Conservation (phyloP, 2,329 filamentous ascomycete genomes). For the Nemania sp. region DNA sequence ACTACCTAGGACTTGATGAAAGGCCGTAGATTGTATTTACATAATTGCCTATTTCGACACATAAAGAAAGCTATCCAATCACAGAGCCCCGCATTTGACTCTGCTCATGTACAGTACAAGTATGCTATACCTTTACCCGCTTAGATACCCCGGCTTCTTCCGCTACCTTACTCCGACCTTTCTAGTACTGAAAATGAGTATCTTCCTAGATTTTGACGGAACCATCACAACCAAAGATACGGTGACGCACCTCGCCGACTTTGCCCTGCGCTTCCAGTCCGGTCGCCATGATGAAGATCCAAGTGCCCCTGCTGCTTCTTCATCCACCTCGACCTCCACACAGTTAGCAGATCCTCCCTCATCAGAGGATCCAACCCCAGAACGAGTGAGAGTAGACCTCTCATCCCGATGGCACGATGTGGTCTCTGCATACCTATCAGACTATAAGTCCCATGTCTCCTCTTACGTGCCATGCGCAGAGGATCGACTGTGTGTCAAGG, state of each 20-base stretch:
- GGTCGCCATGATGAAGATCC: neutral
- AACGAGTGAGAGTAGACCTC: slow-evolving; percentile 47
- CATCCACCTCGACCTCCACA: neutral
- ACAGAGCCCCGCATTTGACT: neutral
- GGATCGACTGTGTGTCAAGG: slow-evolving; percentile 50
- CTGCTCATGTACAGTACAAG: too few species aligned
- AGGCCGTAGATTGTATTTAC: neutral
- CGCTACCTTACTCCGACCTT: neutral
- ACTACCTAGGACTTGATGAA: too few species aligned
- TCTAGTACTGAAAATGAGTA: slow-evolving; percentile 39
- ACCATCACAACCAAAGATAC: slow-evolving; percentile 69
- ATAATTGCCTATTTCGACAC: slow-evolving; percentile 17
- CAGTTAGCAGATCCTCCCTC: neutral
- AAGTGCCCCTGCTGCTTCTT: slow-evolving; percentile 28
- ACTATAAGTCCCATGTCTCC: slow-evolving; percentile 55
- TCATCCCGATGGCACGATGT: slow-evolving; percentile 58
- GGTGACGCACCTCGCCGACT: slow-evolving; percentile 60
- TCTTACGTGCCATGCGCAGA: slow-evolving; percentile 51
- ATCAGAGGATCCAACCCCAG: neutral
- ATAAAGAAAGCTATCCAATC: slow-evolving; percentile 21
- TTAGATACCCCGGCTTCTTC: neutral
- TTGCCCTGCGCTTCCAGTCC: slow-evolving; percentile 54
- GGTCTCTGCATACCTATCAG: slow-evolving; percentile 59
- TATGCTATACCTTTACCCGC: too few species aligned
- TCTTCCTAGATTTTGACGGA: slow-evolving; percentile 70